Percentiles rank a stretch among this genome's conserved stretches.
Conservation (phyloP, 1,284 basidiomycete species). For the Pascua sp. region DNA sequence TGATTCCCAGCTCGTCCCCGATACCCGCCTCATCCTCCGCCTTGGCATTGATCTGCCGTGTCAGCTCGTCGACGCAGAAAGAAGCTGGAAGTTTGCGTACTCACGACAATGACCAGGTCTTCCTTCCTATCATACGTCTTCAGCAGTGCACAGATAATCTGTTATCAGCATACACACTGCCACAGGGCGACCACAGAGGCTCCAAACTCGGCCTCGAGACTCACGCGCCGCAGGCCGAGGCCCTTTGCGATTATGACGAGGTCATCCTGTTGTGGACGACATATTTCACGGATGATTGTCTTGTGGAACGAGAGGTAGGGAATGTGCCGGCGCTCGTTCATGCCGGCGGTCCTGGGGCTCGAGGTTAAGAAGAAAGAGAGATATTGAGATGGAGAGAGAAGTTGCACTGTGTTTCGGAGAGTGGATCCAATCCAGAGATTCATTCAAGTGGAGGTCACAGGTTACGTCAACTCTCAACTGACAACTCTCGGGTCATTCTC, state of each 20-base stretch:
- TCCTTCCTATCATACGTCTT: slow-evolving; percentile 88
- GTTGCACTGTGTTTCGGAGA: neutral
- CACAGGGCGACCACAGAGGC: neutral
- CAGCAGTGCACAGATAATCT: slow-evolving; percentile 76
- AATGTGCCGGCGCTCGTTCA: slow-evolving; percentile 36
- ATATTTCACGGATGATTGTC: slow-evolving; percentile 49
- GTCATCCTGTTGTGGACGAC: slow-evolving; percentile 68
- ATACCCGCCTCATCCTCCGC: slow-evolving; percentile 85
- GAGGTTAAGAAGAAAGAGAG: neutral
- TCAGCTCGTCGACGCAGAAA: neutral
- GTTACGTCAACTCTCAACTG: no score
- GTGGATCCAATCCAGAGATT: neutral
- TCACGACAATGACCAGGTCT: slow-evolving; percentile 75
- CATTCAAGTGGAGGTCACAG: no score
- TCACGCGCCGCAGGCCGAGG: slow-evolving; percentile 65
- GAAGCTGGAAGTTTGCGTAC: slow-evolving; percentile 1
- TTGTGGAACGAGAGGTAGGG: slow-evolving; percentile 51
- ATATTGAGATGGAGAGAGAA: neutral
- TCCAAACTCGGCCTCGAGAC: slow-evolving; percentile 3
- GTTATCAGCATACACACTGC: neutral
- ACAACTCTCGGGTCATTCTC: no score
- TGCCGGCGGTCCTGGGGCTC: neutral
- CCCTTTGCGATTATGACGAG: slow-evolving; percentile 81
- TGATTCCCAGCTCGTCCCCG: slow-evolving; percentile 85
- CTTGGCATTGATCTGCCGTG: slow-evolving; percentile 61